Evolutionary conservation across 78 protist genomes (phyloP).

Genomic region (Andalucia godoyi): DNA sequence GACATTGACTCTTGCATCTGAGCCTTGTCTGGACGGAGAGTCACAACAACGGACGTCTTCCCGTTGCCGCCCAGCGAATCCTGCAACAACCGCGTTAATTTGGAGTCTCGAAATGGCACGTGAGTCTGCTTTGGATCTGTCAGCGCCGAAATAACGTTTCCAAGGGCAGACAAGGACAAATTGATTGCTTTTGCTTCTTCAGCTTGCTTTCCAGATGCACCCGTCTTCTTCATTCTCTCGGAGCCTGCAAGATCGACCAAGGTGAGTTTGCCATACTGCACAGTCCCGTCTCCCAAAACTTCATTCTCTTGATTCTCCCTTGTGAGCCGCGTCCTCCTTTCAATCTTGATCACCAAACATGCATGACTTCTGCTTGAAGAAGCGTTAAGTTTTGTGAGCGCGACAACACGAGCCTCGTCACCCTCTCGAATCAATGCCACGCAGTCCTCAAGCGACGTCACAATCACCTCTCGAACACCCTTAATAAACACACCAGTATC

Average conservation of each 20-base stretch:
- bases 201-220: constrained; percentile 30
- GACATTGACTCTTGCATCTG: constrained; percentile 44
- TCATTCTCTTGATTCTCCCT: too few species aligned
- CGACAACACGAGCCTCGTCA: constrained; percentile 35
- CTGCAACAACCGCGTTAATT: constrained; percentile 58
- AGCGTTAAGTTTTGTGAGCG: constrained; percentile 45
- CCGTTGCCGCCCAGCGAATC: constrained; percentile 45
- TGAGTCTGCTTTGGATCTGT: constrained; percentile 9
- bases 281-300: background rate
- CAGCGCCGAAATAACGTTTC: constrained; percentile 44
- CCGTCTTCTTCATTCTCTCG: constrained; percentile 36
- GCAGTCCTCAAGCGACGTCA: constrained; percentile 31
- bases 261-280: constrained; percentile 21
- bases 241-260: constrained; percentile 69
- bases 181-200: constrained; percentile 51
- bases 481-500: background rate
- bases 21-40: constrained; percentile 18
- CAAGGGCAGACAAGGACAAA: constrained; percentile 39
- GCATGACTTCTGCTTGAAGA: constrained; percentile 45
- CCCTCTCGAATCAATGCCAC: constrained; percentile 29
- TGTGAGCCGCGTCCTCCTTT: background rate
- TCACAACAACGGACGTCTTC: constrained; percentile 48
- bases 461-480: constrained; percentile 4
- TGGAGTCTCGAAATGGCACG: constrained; percentile 66
- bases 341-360: constrained; percentile 26